A percentile compares a stretch with the other conserved stretches of the same genome.
Evolutionary conservation across 139 green algal species (phyloP).

Genomic region (Chlorokybus atmophyticus): DNA sequence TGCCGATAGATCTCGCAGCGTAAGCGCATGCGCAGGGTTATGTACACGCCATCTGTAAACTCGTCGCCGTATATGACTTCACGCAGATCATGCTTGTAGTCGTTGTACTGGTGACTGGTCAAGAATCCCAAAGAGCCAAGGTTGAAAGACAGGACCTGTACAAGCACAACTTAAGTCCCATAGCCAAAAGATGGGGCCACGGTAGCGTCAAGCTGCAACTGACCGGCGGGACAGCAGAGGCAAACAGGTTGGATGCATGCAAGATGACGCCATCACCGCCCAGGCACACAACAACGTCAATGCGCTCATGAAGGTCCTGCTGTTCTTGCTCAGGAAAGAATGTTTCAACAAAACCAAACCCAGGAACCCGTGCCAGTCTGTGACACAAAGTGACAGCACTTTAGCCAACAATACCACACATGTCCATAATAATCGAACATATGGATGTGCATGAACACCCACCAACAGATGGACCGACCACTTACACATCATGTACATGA

Average conservation of each 20-base stretch:
- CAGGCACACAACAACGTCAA: constrained; percentile 94
- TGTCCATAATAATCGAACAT: too few species aligned
- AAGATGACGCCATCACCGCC: constrained; percentile 93
- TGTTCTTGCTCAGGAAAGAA: constrained; percentile 12
- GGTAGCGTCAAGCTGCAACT: too few species aligned
- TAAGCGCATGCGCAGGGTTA: constrained; percentile 93
- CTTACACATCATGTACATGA: constrained; percentile 52
- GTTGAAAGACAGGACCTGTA: constrained; percentile 95
- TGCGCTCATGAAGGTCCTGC: constrained; percentile 15
- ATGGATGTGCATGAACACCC: too few species aligned
- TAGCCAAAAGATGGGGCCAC: too few species aligned
- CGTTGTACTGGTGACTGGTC: constrained; percentile 64
- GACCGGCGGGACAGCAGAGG: constrained; percentile 38
- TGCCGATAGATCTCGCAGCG: constrained; percentile 55
- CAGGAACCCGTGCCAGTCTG: constrained; percentile 20
- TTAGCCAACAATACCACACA: too few species aligned
- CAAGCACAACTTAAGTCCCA: too few species aligned
- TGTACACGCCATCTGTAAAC: constrained; percentile 57
- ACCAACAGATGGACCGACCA: too few species aligned
- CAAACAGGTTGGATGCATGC: constrained; percentile 75
- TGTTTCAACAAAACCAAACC: constrained; percentile 33
- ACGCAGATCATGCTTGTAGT: constrained; percentile 54
- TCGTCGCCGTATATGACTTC: constrained; percentile 61
- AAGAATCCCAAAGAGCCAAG: constrained; percentile 94
- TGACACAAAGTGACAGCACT: too few species aligned